Conservation (phyloP, 768 basidiomycete genomes). For the Auricularia heimuer region DNA sequence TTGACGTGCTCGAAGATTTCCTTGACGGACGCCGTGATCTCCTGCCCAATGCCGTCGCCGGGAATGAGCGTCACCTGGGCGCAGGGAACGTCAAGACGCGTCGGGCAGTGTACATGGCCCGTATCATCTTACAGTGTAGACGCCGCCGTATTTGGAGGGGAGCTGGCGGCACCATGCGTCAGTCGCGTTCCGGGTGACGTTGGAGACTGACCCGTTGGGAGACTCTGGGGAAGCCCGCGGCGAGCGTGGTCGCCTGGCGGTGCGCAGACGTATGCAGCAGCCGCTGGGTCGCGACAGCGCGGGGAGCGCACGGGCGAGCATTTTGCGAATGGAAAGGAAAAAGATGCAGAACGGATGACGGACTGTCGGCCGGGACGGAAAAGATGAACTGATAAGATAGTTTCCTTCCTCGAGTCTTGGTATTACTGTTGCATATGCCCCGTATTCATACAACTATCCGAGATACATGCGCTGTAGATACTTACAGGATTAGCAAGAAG, state of each 20-base stretch:
- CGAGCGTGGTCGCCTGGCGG: slow-evolving; percentile 53
- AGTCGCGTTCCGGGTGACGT: slow-evolving; percentile 5
- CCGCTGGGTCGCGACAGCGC: slow-evolving; percentile 43
- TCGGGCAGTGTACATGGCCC: slow-evolving; percentile 5
- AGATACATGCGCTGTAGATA: no score
- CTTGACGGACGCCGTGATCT: slow-evolving; percentile 97
- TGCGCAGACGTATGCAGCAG: slow-evolving; percentile 2
- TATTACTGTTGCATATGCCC: background rate
- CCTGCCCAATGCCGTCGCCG: slow-evolving; percentile 94
- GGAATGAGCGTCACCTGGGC: slow-evolving; percentile 89
- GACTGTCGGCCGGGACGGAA: slow-evolving; percentile 13
- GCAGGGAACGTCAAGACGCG: slow-evolving; percentile 16
- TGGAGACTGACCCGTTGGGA: slow-evolving; percentile 49
- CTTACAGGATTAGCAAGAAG: no score
- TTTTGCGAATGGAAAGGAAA: slow-evolving; percentile 29
- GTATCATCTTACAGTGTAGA: slow-evolving; percentile 62
- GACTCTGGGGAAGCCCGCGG: slow-evolving; percentile 70
- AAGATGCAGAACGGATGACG: slow-evolving; percentile 15
- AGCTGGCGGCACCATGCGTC: slow-evolving; percentile 34
- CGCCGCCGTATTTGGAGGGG: slow-evolving; percentile 84
- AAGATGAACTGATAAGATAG: slow-evolving; percentile 19
- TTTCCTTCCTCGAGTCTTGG: background rate
- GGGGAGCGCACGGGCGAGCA: slow-evolving; percentile 58
- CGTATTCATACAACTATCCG: background rate
- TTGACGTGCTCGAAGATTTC: slow-evolving; percentile 97